Evolutionary conservation across 176 grass and related monocot genomes (phyloP).

Genomic region (Triticum dicoccoides): DNA sequence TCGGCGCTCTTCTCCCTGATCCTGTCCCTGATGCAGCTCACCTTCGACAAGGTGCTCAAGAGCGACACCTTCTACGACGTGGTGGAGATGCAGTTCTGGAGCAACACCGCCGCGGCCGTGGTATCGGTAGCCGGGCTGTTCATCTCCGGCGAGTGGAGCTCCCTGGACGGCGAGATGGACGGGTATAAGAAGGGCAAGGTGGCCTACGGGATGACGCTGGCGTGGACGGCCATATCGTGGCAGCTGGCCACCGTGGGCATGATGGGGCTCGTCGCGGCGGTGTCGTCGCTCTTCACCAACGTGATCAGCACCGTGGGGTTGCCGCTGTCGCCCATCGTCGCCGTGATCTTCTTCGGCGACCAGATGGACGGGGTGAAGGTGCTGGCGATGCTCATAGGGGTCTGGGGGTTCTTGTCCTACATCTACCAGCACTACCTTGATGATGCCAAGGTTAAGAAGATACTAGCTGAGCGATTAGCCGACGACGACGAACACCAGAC

Average conservation of each 20-base stretch:
- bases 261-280: conserved; percentile 53
- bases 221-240: conserved; percentile 56
- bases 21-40: conserved; percentile 65
- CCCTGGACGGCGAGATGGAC: conserved; percentile 44
- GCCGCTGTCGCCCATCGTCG: conserved; percentile 55
- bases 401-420: conserved; percentile 78
- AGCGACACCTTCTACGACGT: conserved; percentile 37
- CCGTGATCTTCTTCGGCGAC: conserved; percentile 70
- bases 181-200: conserved; percentile 47
- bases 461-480: background rate
- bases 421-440: conserved; percentile 77
- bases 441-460: conserved; percentile 33
- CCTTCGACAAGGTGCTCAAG: conserved; percentile 58
- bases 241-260: conserved; percentile 63
- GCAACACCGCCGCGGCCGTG: conserved; percentile 33
- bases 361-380: conserved; percentile 62
- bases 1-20: conserved; percentile 60
- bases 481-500: background rate
- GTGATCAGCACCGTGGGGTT: conserved; percentile 55
- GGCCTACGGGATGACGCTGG: conserved; percentile 67
- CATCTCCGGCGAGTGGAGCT: conserved; percentile 52
- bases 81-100: conserved; percentile 62
- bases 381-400: conserved; percentile 52
- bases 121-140: conserved; percentile 56
- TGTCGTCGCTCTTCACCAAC: conserved; percentile 88